Evolutionary conservation across 202 grass and related monocot genomes (phyloP).

Genomic region (Setaria viridis): DNA sequence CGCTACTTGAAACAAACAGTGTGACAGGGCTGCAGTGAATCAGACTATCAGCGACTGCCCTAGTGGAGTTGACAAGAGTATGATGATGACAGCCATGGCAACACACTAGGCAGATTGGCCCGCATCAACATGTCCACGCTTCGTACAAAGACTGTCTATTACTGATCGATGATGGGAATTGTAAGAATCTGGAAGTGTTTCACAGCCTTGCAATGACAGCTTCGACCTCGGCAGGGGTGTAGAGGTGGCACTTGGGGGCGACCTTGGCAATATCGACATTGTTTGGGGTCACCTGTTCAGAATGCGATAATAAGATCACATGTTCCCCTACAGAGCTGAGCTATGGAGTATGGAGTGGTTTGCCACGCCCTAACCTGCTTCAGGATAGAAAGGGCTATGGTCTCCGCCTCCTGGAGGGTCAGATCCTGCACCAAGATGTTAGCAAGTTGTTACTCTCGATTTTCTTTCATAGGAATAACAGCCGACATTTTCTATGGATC

Average conservation of each 20-base stretch:
- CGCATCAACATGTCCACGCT: constrained; percentile 12
- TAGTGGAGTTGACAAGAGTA: constrained; percentile 10
- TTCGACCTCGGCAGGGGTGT: constrained; percentile 79
- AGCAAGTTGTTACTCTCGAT: not conserved
- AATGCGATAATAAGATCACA: not conserved
- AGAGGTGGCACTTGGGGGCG: constrained; percentile 79
- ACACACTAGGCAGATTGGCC: not conserved
- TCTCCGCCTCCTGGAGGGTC: constrained; percentile 86
- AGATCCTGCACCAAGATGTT: constrained; percentile 65
- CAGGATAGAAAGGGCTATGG: constrained; percentile 90
- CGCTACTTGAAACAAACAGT: constrained; percentile 29
- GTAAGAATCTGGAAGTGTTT: not conserved
- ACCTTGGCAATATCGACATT: constrained; percentile 89
- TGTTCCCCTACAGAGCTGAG: not conserved
- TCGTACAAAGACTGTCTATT: not conserved
- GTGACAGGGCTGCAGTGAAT: not conserved
- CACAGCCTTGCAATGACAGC: constrained; percentile 77
- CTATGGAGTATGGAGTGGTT: not conserved
- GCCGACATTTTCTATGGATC: not conserved
- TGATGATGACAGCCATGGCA: constrained; percentile 11
- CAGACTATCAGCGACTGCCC: constrained; percentile 9
- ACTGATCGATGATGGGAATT: not conserved
- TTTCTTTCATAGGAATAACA: not conserved
- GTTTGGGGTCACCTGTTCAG: constrained; percentile 79
- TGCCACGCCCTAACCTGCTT: constrained; percentile 67